phyloP scores from a whole-genome alignment of 2,329 filamentous ascomycete species.

The Beauveria sp. region DNA sequence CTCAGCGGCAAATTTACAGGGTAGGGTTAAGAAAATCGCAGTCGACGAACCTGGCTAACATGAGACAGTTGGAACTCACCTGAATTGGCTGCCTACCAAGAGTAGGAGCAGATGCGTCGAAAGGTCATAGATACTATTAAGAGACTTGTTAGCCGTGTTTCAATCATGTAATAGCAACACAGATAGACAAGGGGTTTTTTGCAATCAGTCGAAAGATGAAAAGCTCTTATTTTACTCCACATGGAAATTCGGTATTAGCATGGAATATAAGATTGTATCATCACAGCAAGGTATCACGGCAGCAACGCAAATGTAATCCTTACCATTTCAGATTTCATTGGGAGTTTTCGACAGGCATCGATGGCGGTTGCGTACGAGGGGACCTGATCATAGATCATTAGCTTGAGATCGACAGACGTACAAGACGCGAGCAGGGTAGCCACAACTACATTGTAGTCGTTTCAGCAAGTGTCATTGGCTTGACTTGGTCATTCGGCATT shows the following conservation, averaged over 20 bases:
- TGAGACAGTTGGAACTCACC: conserved; percentile 29
- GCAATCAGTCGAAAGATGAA: conserved; percentile 77
- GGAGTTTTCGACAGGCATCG: background rate
- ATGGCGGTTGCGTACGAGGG: background rate
- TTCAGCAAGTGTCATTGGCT: conserved; percentile 49
- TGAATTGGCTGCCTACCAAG: conserved; percentile 48
- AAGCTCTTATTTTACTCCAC: conserved; percentile 66
- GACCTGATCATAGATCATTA: background rate
- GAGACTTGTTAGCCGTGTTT: conserved; percentile 15
- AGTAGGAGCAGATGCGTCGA: conserved; percentile 16
- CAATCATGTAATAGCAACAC: conserved; percentile 14
- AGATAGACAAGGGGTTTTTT: conserved; percentile 20
- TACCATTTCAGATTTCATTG: conserved; percentile 21
- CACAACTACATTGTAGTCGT: conserved; percentile 5
- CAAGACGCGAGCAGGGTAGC: background rate
- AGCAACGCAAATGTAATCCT: conserved; percentile 10
- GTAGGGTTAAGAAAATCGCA: conserved; percentile 32
- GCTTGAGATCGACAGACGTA: background rate
- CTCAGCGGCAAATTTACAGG: conserved; percentile 71
- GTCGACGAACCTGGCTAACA: conserved; percentile 7
- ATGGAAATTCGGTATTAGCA: conserved; percentile 67
- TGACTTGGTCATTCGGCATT: conserved; percentile 45
- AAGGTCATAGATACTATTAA: conserved; percentile 6
- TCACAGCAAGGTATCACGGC: conserved; percentile 37
- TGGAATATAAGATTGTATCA: conserved; percentile 63